Percentiles rank a stretch among this genome's conserved stretches.
Conservation (phyloP, 768 basidiomycete species). For the Punctularia strigosozonata region DNA sequence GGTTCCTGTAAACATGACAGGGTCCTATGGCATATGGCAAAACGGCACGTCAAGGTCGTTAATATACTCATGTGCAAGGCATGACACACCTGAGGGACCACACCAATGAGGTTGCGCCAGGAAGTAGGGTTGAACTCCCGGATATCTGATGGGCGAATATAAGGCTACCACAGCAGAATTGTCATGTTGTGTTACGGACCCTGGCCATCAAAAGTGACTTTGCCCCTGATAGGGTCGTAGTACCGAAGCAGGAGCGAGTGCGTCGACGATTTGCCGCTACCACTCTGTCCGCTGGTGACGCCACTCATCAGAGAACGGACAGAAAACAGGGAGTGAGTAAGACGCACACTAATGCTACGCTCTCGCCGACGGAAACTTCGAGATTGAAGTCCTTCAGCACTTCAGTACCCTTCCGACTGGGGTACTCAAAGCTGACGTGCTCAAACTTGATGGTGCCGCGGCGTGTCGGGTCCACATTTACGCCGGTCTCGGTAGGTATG, state of each 20-base stretch:
- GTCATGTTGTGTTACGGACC: constrained; percentile 30
- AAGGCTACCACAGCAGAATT: not conserved
- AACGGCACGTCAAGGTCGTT: not conserved
- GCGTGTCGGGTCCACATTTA: constrained; percentile 37
- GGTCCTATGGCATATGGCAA: constrained; percentile 57
- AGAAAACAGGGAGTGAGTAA: constrained; percentile 2
- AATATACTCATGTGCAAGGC: not conserved
- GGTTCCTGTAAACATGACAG: constrained; percentile 83
- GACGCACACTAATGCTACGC: constrained; percentile 83
- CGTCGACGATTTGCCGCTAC: constrained; percentile 88
- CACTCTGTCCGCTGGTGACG: constrained; percentile 66
- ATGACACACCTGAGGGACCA: constrained; percentile 68
- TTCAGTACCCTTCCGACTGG: constrained; percentile 67
- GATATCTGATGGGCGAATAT: constrained; percentile 45
- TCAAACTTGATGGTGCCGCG: constrained; percentile 74
- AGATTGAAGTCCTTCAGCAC: constrained; percentile 79
- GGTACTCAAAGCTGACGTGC: constrained; percentile 81
- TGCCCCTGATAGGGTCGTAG: constrained; percentile 80
- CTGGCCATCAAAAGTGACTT: constrained; percentile 76
- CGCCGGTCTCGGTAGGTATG: constrained; percentile 56
- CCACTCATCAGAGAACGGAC: not conserved
- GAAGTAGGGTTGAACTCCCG: constrained; percentile 74
- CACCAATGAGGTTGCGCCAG: constrained; percentile 81
- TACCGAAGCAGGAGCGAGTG: constrained; percentile 81
- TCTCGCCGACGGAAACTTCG: constrained; percentile 72